Conservation (phyloP, 2,329 filamentous ascomycete genomes). For the Exserohilum turcica region DNA sequence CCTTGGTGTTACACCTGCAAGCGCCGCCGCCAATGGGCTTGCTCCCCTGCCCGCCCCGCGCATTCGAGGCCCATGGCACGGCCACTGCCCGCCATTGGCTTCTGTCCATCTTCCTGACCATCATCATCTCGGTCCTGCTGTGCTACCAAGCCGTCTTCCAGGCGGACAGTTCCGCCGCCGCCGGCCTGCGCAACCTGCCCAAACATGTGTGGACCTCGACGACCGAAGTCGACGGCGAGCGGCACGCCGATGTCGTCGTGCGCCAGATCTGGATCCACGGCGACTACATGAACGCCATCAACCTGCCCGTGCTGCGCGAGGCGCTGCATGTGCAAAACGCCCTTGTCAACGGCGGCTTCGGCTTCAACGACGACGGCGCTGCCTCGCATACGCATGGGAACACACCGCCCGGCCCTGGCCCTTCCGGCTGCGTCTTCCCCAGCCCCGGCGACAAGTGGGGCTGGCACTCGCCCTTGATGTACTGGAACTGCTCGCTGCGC, state of each 20-base stretch:
- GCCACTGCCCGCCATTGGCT: slow-evolving; percentile 75
- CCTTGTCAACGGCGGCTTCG: slow-evolving; percentile 61
- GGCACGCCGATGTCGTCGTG: slow-evolving; percentile 72
- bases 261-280: slow-evolving; percentile 82
- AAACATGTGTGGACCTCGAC: slow-evolving; percentile 83
- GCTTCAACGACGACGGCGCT: slow-evolving; percentile 4
- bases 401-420: slow-evolving; percentile 19
- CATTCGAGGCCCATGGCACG: slow-evolving; percentile 71
- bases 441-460: slow-evolving; percentile 71
- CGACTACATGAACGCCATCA: slow-evolving; percentile 77
- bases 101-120: slow-evolving; percentile 74
- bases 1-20: slow-evolving; percentile 9
- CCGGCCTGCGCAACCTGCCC: slow-evolving; percentile 72
- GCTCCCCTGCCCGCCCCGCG: slow-evolving; percentile 68
- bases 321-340: slow-evolving; percentile 73
- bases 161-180: slow-evolving; percentile 72
- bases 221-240: slow-evolving; percentile 63
- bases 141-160: slow-evolving; percentile 78
- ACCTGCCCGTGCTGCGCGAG: slow-evolving; percentile 66
- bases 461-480: slow-evolving; percentile 81
- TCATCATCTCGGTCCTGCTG: slow-evolving; percentile 70
- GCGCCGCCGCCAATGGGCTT: slow-evolving; percentile 47
- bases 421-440: slow-evolving; percentile 24
- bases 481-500: slow-evolving; percentile 71
- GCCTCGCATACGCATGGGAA: slow-evolving; percentile 1